phyloP scores from a whole-genome alignment of 1,284 basidiomycete genomes.

The Austropuccinia psidii region DNA sequence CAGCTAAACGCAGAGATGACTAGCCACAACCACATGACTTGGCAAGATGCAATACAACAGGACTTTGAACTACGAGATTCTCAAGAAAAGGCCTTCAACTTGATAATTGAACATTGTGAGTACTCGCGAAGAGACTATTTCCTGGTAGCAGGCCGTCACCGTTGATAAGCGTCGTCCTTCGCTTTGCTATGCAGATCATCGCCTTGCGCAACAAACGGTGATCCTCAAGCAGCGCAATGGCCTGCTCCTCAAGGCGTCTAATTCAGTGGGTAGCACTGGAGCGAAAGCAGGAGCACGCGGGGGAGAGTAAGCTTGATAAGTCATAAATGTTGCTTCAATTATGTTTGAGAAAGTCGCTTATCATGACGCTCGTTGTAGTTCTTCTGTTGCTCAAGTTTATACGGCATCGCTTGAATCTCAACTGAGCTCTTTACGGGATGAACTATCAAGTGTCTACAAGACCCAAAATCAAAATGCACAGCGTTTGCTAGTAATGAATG shows the following conservation, averaged over 20 bases:
- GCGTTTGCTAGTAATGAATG: constrained; percentile 80
- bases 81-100: constrained; percentile 34
- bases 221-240: constrained; percentile 80
- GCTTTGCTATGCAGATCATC: constrained; percentile 76
- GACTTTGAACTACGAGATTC: constrained; percentile 28
- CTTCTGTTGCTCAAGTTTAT: constrained; percentile 75
- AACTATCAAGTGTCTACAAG: constrained; percentile 87
- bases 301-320: constrained; percentile 49
- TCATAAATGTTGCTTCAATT: constrained; percentile 59
- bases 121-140: constrained; percentile 31
- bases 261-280: constrained; percentile 52
- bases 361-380: constrained; percentile 50
- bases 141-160: constrained; percentile 39
- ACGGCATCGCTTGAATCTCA: constrained; percentile 85
- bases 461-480: constrained; percentile 94
- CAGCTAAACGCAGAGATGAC: no score
- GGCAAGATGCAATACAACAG: constrained; percentile 22
- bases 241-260: constrained; percentile 68
- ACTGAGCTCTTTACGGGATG: constrained; percentile 77
- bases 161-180: constrained; percentile 36
- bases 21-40: constrained; percentile 24
- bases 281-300: neutral
- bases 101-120: constrained; percentile 7
- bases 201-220: constrained; percentile 78
- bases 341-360: constrained; percentile 49